Base-by-base conservation (phyloP, 306 rosid species). In the Erythrophleum fordii region DNA sequence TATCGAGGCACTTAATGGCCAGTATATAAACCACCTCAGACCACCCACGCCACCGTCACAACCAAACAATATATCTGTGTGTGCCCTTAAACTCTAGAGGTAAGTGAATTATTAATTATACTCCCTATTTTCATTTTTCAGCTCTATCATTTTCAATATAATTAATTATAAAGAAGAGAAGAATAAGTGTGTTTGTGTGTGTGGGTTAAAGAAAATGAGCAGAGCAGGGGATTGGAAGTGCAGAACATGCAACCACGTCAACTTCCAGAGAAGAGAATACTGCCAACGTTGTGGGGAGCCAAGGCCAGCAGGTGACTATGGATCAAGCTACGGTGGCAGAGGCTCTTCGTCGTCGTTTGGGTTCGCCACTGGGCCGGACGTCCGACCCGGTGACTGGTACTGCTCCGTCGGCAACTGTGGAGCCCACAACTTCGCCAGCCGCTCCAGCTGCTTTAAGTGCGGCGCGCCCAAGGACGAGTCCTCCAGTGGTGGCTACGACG, bases 151-250 rank as follows among this genome's bases (percentile, higher is more conserved):
- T n/a, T n/a, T n/a, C n/a, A n/a, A n/a, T n/a, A n/a, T n/a, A n/a
- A n/a, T n/a, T n/a, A n/a, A n/a, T 4, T 39, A 39, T 39, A 39
- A 0, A 7, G 6, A 39, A 39, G 42, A 8, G 48, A 44, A 44
- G 48, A 44, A 44, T 8, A 44, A 39, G 44, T 49, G 72, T 31
- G 34, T 31, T 1, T 31, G 34, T 31, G 34, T 31, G 34, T n/a
- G n/a, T n/a, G n/a, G n/a, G n/a, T n/a, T n/a, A n/a, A n/a, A n/a
- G 70, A 82, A 77, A 78, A 86, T 94, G 98, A 94, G 76, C 84
- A 81, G 98, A 55, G 97, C 98, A 60, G 98, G 98, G 81, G 98
- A 94, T 81, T 94, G 98, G 98, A 94, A 90, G 84, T 94, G 98
- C 84, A 90, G 91, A 85, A 46, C 98, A 70, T 94, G 98, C 94